A percentile compares a stretch with the other conserved stretches of the same genome.
phyloP scores from a whole-genome alignment of 768 basidiomycete species.

The Macrolepiota fuliginosa region DNA sequence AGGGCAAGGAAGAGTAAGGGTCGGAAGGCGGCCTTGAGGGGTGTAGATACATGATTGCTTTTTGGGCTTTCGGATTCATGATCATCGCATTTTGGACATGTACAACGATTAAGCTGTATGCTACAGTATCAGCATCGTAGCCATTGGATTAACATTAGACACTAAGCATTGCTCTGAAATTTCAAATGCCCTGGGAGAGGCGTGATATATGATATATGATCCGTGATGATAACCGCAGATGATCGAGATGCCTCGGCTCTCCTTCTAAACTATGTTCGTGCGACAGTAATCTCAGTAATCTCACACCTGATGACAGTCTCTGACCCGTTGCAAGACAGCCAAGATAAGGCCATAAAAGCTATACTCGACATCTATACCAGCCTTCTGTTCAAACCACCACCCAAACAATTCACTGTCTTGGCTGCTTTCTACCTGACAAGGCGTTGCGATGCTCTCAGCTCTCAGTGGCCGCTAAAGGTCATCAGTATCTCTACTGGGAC shows the following conservation, averaged over 20 bases:
- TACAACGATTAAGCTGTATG: neutral
- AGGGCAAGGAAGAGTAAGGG: conserved; percentile 41
- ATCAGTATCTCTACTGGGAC: conserved; percentile 81
- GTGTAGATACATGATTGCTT: conserved; percentile 24
- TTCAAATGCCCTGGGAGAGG: too few species aligned
- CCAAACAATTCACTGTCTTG: conserved; percentile 60
- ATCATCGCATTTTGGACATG: neutral
- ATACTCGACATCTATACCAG: conserved; percentile 43
- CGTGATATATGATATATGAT: neutral
- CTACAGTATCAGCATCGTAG: neutral
- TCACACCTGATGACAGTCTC: neutral
- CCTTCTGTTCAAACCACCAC: conserved; percentile 48
- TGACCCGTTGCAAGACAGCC: neutral
- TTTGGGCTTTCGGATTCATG: neutral
- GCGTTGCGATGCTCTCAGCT: neutral
- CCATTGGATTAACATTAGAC: neutral
- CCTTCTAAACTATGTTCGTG: neutral
- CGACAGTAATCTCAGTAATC: too few species aligned
- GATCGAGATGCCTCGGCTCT: too few species aligned
- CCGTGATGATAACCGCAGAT: neutral
- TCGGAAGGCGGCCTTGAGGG: conserved; percentile 37
- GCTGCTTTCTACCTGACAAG: conserved; percentile 50
- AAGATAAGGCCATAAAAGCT: conserved; percentile 20
- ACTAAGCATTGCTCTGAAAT: too few species aligned
- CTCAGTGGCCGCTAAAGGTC: conserved; percentile 35